Evolutionary conservation across 305 asterid genomes (phyloP).

Genomic region (Andrographis paniculata): DNA sequence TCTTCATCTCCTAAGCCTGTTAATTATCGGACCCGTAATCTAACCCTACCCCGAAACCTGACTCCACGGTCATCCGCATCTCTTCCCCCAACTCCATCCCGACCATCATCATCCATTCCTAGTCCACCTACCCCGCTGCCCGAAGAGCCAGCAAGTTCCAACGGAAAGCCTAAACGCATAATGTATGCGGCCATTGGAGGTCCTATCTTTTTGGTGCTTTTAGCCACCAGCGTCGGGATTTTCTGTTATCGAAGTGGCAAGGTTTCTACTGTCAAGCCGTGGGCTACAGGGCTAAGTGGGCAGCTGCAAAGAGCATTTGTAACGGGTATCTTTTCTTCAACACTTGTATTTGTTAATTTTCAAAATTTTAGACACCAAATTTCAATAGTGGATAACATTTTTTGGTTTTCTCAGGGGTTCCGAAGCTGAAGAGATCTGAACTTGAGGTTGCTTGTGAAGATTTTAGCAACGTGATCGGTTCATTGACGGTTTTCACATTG

Average conservation of each 20-base stretch:
- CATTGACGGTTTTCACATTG: slow-evolving; percentile 48
- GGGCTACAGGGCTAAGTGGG: slow-evolving; percentile 94
- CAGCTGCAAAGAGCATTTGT: slow-evolving; percentile 87
- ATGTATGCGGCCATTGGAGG: slow-evolving; percentile 46
- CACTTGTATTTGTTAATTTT: not conserved
- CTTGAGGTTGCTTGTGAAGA: slow-evolving; percentile 92
- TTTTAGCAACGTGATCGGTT: slow-evolving; percentile 87
- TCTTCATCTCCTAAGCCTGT: slow-evolving; percentile 1
- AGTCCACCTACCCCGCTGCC: slow-evolving; percentile 24
- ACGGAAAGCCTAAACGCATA: slow-evolving; percentile 16
- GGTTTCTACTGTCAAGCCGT: slow-evolving; percentile 76
- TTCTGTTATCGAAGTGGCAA: slow-evolving; percentile 37
- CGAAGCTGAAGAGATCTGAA: slow-evolving; percentile 71
- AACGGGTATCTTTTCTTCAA: slow-evolving; percentile 44
- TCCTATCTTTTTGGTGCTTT: slow-evolving; percentile 35
- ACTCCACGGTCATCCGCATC: not conserved
- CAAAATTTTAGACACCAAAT: not conserved
- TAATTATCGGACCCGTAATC: not conserved
- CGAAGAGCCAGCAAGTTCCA: slow-evolving; percentile 14
- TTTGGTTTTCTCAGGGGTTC: slow-evolving; percentile 59
- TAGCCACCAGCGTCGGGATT: slow-evolving; percentile 23
- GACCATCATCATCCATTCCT: slow-evolving; percentile 18
- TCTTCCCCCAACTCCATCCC: slow-evolving; percentile 10
- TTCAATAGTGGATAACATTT: not conserved
- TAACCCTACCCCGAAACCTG: not conserved